A percentile compares a stretch with the other conserved stretches of the same genome.
Conservation (phyloP, 805 yeast genomes). For the Cyberlindnera maritima region DNA sequence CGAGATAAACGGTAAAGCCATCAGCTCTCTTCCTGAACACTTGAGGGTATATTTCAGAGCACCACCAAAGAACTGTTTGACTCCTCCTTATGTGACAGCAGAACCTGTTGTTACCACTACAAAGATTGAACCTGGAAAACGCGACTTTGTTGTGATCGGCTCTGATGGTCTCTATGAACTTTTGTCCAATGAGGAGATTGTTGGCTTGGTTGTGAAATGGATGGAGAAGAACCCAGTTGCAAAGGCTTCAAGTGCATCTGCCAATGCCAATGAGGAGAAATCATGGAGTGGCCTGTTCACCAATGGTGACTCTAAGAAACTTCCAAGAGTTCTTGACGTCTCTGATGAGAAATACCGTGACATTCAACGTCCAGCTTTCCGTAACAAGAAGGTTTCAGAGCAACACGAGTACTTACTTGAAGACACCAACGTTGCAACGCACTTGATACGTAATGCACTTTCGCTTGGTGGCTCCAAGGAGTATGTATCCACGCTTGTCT, state of each 20-base stretch:
- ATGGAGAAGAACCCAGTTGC: slow-evolving; percentile 65
- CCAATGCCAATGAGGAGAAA: slow-evolving; percentile 11
- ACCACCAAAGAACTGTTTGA: slow-evolving; percentile 63
- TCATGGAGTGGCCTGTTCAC: slow-evolving; percentile 22
- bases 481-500: slow-evolving; percentile 81
- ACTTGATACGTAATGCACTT: slow-evolving; percentile 88
- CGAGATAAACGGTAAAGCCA: slow-evolving; percentile 38
- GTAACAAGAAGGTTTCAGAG: slow-evolving; percentile 42
- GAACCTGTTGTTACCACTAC: slow-evolving; percentile 89
- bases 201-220: slow-evolving; percentile 92
- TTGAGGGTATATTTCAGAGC: slow-evolving; percentile 80
- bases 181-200: slow-evolving; percentile 88
- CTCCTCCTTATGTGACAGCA: slow-evolving; percentile 98
- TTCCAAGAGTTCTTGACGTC: slow-evolving; percentile 64
- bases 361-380: slow-evolving; percentile 68
- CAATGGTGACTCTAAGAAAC: slow-evolving; percentile 36
- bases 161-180: slow-evolving; percentile 93
- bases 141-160: slow-evolving; percentile 88
- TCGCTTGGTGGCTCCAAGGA: slow-evolving; percentile 86
- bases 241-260: slow-evolving; percentile 1
- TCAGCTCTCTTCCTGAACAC: slow-evolving; percentile 67
- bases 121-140: slow-evolving; percentile 62
- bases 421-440: slow-evolving; percentile 90
- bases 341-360: slow-evolving; percentile 56
- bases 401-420: slow-evolving; percentile 54